Base-by-base conservation (phyloP, 441 rosid species). In the Pelargonium cotyledonis region DNA sequence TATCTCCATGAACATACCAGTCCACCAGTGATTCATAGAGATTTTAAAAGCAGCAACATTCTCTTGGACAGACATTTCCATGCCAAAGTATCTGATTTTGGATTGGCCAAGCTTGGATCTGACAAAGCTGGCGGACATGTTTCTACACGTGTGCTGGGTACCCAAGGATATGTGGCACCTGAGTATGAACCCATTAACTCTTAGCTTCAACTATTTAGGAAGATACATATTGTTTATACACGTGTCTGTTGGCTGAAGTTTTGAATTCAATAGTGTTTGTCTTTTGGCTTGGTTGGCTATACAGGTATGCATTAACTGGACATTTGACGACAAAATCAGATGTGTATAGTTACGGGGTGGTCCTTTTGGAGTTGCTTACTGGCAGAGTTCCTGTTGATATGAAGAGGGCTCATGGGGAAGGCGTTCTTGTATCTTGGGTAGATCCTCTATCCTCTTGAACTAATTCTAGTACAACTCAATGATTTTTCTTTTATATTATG, bases 121-220 rank as follows among this genome's bases (percentile, higher is more conserved):
- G 96, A 89, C 71, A 88, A 84, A 82, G 95, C 89, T n/a, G 92
- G 97, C 49, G 98, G 95, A 47, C 93, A 91, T 63, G 97, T 93
- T 68, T 91, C 98, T 4, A 91, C 96, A n/a, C 83, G 98, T 67
- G 93, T 88, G 4, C 70, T 88, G 75, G 90, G 90, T 38, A 86
- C 94, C 69, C 91, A 86, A 72, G 94, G 94, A 80, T 88, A 88
- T 38, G 86, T 85, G 64, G 88, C 94, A 64, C 94, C 94, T 10
- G 94, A 88, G 91, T 88, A 83, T 64, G 83, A 67, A 63, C 63
- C 65, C 68, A 35, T 26, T 5, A 81, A 67, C 40, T 65, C 57
- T 71, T 65, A 35, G 10, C 44, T 63, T 57, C 23, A 21, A 29
- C 49, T 14, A 46, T 60, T 18, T 60, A 35, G 44, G 15, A 63